A percentile compares a stretch with the other conserved stretches of the same genome.
phyloP scores from a whole-genome alignment of 2,329 filamentous ascomycete species.

The Cladosporium halotolerans region DNA sequence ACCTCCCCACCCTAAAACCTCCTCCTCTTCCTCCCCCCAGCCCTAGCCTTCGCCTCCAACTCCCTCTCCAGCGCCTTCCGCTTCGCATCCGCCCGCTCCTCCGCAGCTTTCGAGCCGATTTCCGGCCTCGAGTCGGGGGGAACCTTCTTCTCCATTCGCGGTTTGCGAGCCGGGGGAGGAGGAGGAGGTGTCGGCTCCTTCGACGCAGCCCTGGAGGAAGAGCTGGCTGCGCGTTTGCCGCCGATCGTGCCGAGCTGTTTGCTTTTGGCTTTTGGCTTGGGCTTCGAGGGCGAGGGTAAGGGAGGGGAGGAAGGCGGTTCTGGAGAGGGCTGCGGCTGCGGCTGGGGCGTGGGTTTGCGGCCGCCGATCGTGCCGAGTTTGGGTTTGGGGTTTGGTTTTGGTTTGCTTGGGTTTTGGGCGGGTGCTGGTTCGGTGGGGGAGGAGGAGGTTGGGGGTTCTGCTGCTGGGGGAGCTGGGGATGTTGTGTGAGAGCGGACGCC shows the following conservation, averaged over 20 bases:
- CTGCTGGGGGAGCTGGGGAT: not conserved
- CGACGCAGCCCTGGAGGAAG: not conserved
- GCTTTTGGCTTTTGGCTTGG: not conserved
- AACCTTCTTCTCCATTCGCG: conserved; percentile 13
- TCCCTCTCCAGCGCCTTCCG: conserved; percentile 51
- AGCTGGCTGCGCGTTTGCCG: conserved; percentile 8
- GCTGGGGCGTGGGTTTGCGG: conserved; percentile 2
- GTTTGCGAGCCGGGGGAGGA: conserved; percentile 16
- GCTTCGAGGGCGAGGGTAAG: not conserved
- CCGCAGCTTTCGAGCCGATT: conserved; percentile 34
- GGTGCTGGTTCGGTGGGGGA: not conserved
- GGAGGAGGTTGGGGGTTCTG: not conserved
- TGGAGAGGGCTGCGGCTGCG: not conserved
- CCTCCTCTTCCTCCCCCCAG: conserved; percentile 51
- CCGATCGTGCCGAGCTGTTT: conserved; percentile 20
- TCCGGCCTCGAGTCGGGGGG: not conserved
- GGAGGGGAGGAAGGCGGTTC: not conserved
- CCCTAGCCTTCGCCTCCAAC: conserved; percentile 46
- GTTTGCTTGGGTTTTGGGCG: not conserved
- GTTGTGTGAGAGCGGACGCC: conserved; percentile 4
- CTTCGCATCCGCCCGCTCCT: conserved; percentile 50
- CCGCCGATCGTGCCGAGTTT: conserved; percentile 19
- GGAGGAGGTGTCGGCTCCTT: not conserved
- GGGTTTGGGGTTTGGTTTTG: conserved; percentile 12
- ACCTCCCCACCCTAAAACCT: conserved; percentile 40